Evolutionary conservation across 768 basidiomycete species (phyloP).

Genomic region (Lactifluus piperatus): DNA sequence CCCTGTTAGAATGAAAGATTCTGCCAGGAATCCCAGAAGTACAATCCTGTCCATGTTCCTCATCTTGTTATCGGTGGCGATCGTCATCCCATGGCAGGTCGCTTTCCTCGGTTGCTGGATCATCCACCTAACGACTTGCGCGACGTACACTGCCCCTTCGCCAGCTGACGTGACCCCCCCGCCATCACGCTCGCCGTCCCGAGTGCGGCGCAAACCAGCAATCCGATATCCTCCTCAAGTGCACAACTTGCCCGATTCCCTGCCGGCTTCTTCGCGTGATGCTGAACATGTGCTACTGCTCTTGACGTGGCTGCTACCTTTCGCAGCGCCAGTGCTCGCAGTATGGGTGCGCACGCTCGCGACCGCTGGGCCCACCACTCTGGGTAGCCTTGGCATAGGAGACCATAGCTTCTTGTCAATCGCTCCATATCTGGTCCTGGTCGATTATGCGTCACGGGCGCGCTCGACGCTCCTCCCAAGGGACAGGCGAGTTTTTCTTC

Average conservation of each 20-base stretch:
- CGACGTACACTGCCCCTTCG: constrained; percentile 22
- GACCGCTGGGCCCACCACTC: constrained; percentile 67
- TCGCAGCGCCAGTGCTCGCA: constrained; percentile 65
- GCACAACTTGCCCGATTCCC: neutral
- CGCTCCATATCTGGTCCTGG: constrained; percentile 53
- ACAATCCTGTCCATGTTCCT: constrained; percentile 44
- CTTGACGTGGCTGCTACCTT: constrained; percentile 74
- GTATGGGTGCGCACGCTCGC: constrained; percentile 87
- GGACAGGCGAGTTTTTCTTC: neutral
- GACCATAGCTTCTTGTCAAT: constrained; percentile 68
- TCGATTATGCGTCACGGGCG: constrained; percentile 51
- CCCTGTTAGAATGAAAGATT: constrained; percentile 22
- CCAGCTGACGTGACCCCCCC: neutral
- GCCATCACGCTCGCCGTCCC: constrained; percentile 1
- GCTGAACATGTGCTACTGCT: constrained; percentile 59
- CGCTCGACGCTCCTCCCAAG: constrained; percentile 31
- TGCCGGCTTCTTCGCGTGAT: constrained; percentile 28
- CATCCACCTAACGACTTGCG: constrained; percentile 66
- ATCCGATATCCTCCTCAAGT: neutral
- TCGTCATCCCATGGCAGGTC: constrained; percentile 88
- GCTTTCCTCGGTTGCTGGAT: constrained; percentile 79
- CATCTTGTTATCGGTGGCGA: constrained; percentile 55
- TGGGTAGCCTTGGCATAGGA: constrained; percentile 66
- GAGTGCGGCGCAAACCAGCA: neutral
- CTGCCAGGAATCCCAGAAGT: constrained; percentile 22